Base-by-base conservation (phyloP, 441 rosid species). In the Capsella rubella region DNA sequence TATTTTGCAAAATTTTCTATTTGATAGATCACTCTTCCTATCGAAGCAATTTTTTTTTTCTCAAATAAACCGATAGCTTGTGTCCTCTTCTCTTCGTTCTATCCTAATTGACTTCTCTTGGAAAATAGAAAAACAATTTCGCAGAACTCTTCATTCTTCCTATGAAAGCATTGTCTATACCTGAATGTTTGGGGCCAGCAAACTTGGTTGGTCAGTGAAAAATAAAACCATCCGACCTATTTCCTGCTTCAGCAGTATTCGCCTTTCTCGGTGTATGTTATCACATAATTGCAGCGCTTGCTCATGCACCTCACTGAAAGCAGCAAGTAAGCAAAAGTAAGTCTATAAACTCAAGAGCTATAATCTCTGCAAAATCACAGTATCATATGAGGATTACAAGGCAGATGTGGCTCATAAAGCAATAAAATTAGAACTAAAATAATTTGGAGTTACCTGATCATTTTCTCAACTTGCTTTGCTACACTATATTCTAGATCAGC, bases 401-500 rank as follows among this genome's bases (percentile, higher is more conserved):
- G 39, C 31, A 64, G 61, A 57, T 59, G 51, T 8, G 9, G 63
- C 69, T 34, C 52, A 64, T 65, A 50, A 73, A 70, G 42, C 55
- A 55, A 46, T 69, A 28, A 53, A 49, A 32, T 57, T 34, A 27
- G 58, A 27, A 14, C 59, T 65, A 37, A 45, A 18, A 34, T 14
- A 12, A 18, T 16, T 63, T 65, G 45, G 34, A 55, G 65, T 63
- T 82, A 92, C 98, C 96, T 89, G 82, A 96, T 87, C 99, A 96
- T 96, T 86, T 89, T 94, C 87, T 94, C 98, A 76, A 94, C 99
- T 85, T 96, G 98, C 81, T 96, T 96, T 63, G 99, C 99, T 81
- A 96, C 97, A 76, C 96, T 94, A 82, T 96, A 96, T 77, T 96
- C 98, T 74, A 96, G 78, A 81, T 96, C 99, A 58, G 97, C 97